Evolutionary conservation across 139 green algal species (phyloP).

Genomic region (Yamagishiella unicocca): DNA sequence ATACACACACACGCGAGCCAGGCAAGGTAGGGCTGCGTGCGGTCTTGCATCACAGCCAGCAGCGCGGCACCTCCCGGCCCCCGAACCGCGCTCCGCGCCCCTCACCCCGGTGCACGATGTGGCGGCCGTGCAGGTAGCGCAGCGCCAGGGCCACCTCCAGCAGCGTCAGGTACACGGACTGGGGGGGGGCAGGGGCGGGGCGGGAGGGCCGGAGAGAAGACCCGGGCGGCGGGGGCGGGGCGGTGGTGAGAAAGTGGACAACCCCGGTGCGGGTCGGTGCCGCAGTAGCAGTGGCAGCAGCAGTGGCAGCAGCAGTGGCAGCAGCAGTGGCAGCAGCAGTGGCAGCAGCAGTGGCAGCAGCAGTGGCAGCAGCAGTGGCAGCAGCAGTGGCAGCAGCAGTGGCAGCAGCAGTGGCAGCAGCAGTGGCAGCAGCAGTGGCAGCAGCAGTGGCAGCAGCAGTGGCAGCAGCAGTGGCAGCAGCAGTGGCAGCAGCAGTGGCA

Average conservation of each 20-base stretch:
- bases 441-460: constrained; percentile 9
- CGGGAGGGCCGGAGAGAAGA: neutral
- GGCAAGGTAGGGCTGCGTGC: no score
- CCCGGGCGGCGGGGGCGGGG: neutral
- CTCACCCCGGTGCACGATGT: constrained; percentile 21
- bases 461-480: neutral
- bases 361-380: constrained; percentile 13
- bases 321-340: constrained; percentile 8
- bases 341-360: constrained; percentile 14
- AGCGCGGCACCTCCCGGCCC: no score
- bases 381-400: constrained; percentile 24
- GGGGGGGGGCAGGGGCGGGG: neutral
- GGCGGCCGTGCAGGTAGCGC: constrained; percentile 13
- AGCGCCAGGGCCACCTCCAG: constrained; percentile 41
- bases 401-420: constrained; percentile 32
- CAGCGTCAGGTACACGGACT: constrained; percentile 29
- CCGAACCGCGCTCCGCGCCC: no score
- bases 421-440: constrained; percentile 35
- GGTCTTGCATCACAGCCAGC: no score
- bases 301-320: neutral
- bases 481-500: neutral
- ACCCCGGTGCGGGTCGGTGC: neutral
- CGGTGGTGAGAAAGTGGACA: no score
- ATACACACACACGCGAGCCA: no score
- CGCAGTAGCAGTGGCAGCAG: neutral